Evolutionary conservation across 2,329 filamentous ascomycete species (phyloP), one percentile per base, ranked within the genome.

Genomic region (Botrytis byssoidea): DNA sequence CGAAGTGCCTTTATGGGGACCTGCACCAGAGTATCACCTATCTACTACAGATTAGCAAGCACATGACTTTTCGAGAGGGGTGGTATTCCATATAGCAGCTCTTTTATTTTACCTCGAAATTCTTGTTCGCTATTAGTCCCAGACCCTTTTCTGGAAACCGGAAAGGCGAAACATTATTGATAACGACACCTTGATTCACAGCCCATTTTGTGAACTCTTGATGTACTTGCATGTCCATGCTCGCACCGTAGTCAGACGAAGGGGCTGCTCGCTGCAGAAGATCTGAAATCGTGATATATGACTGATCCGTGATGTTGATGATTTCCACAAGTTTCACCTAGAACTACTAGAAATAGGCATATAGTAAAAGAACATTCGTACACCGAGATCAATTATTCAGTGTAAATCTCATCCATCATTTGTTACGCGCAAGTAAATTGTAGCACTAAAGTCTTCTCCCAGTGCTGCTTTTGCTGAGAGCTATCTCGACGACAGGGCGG

Each of bases 141-240:
- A 96, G 87, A 42, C 94, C 94, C 72, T 92, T 87, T 2, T 90
- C 92, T 9, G 90, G 88, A 25, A 97, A 90, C 57, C 85, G 85
- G 59, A 89, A 86, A 8, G 93, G 90, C 3, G 85, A 84, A 66
- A 97, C 89, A 42, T 90, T 90, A 78, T 91, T 86, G 77, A 94
- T 87, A 51, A 86, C 82, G 42, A 97, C 87, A 22, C 92, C 92
- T 73, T 89, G 86, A 1, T 83, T 82, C 61, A 85, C 81, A 2
- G 92, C 91, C 93, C 94, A 97, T 74, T 86, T 79, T 4, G 91
- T 85, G 74, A 97, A 92, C 14, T 84, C 83, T 40, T 87, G 83
- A 73, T 81, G 80, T n/a, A 74, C 75, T 22, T 81, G 79, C 81
- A 82, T 81, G 20, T 67, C 61, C 32, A 32, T 51, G 10, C 25